These are phyloP conservation scores for Botrytis deweyae DNA, from an alignment of 2,329 filamentous ascomycete genomes.

Conservation along the genomic window DNA sequence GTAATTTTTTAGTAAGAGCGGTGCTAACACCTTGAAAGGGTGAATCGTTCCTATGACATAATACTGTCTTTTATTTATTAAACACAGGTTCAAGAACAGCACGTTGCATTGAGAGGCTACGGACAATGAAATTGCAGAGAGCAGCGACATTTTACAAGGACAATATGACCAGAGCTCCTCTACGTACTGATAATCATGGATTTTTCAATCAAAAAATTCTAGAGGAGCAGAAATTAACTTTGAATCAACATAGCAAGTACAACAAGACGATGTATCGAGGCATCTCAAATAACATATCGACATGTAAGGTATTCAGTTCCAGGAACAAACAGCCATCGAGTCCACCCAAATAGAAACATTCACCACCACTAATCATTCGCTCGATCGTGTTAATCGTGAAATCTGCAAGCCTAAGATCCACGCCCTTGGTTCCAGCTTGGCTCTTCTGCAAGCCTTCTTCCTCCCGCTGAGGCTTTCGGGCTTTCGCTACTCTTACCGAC, in stretches of 20 bases:
- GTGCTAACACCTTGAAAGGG: not conserved
- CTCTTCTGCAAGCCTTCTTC: not conserved
- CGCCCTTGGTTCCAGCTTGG: not conserved
- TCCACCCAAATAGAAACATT: not conserved
- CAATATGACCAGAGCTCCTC: not conserved
- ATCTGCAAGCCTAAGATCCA: not conserved
- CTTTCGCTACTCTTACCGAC: not conserved
- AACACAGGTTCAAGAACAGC: not conserved
- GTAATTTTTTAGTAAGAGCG: not conserved
- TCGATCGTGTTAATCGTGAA: not conserved
- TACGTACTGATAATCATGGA: not conserved
- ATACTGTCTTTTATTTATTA: not conserved
- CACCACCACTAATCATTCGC: not conserved
- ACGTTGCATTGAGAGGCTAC: not conserved
- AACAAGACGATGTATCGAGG: not conserved
- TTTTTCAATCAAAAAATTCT: not conserved
- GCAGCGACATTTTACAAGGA: not conserved
- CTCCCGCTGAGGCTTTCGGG: slow-evolving; percentile 6
- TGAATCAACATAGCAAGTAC: not conserved
- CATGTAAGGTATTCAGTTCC: not conserved
- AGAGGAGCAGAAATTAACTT: not conserved
- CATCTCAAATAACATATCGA: not conserved
- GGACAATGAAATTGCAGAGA: rapidly evolving
- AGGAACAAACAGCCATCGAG: not conserved
- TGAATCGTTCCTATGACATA: not conserved